phyloP scores from a whole-genome alignment of 2,329 filamentous ascomycete species.

The Neofusicoccum sp. region DNA sequence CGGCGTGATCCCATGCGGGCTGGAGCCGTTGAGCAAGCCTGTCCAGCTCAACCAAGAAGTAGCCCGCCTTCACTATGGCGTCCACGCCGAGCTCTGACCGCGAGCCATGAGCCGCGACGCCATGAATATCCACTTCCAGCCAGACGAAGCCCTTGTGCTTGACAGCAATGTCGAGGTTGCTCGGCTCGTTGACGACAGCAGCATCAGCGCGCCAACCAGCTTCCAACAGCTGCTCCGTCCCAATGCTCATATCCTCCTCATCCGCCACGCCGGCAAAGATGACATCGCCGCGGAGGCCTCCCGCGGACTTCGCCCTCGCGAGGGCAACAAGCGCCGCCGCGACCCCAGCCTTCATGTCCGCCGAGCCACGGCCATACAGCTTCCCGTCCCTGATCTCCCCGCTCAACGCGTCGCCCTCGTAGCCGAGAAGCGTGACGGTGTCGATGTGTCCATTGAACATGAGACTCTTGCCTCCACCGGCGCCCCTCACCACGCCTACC shows the following conservation, averaged over 20 bases:
- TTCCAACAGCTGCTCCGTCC: slow-evolving; percentile 50
- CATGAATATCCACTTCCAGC: slow-evolving; percentile 45
- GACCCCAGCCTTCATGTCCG: slow-evolving; percentile 55
- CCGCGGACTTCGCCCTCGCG: slow-evolving; percentile 31
- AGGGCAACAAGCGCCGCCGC: slow-evolving; percentile 48
- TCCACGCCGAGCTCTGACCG: slow-evolving; percentile 47
- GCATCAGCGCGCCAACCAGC: slow-evolving; percentile 56
- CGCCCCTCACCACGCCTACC: slow-evolving; percentile 48
- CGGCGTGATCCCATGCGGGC: not conserved
- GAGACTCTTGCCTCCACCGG: slow-evolving; percentile 47
- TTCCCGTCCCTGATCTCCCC: slow-evolving; percentile 31
- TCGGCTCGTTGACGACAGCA: slow-evolving; percentile 53
- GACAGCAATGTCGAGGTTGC: slow-evolving; percentile 40
- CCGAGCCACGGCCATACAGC: slow-evolving; percentile 43
- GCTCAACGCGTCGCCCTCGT: slow-evolving; percentile 47
- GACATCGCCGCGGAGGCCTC: slow-evolving; percentile 46
- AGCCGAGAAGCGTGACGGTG: slow-evolving; percentile 51
- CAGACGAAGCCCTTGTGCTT: slow-evolving; percentile 54
- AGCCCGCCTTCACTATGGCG: slow-evolving; percentile 50
- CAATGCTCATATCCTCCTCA: slow-evolving; percentile 52
- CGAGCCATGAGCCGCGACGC: slow-evolving; percentile 46
- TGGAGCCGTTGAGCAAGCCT: slow-evolving; percentile 39
- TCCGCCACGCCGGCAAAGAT: slow-evolving; percentile 56
- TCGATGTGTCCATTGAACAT: slow-evolving; percentile 57
- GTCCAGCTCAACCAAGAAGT: slow-evolving; percentile 49